Percentiles rank a stretch among this genome's conserved stretches.
Evolutionary conservation across 495 filamentous ascomycete genomes (phyloP).

Genomic region (Penicillium tannophilum): DNA sequence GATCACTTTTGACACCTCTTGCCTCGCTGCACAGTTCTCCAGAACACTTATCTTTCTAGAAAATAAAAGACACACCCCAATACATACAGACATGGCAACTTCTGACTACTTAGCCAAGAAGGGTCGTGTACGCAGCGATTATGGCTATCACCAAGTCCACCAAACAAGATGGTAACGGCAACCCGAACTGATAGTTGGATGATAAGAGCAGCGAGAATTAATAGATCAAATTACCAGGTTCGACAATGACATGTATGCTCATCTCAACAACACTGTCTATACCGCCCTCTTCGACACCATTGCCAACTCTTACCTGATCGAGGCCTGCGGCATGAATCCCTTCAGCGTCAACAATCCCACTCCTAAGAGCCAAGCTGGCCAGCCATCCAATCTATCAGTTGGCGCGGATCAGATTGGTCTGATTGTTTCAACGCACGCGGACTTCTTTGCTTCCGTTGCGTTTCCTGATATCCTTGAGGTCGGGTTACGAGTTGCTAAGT

Average conservation of each 20-base stretch:
- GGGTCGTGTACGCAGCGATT: slow-evolving; percentile 66
- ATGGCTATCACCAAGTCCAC: slow-evolving; percentile 78
- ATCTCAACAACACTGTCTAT: slow-evolving; percentile 85
- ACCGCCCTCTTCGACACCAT: slow-evolving; percentile 83
- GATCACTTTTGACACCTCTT: slow-evolving; percentile 3
- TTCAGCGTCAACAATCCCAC: slow-evolving; percentile 46
- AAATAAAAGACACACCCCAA: background rate
- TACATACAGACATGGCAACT: slow-evolving; percentile 25
- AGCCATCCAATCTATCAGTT: slow-evolving; percentile 14
- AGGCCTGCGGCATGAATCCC: slow-evolving; percentile 75
- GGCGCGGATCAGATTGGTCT: slow-evolving; percentile 42
- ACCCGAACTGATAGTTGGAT: slow-evolving; percentile 1
- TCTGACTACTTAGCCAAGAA: slow-evolving; percentile 57
- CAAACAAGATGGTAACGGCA: slow-evolving; percentile 78
- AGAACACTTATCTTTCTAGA: background rate
- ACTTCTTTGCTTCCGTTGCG: slow-evolving; percentile 81
- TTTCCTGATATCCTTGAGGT: slow-evolving; percentile 85
- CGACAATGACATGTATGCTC: slow-evolving; percentile 96
- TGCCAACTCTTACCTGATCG: slow-evolving; percentile 86
- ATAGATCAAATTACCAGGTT: slow-evolving; percentile 52
- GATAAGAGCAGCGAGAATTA: slow-evolving; percentile 2
- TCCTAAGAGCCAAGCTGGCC: slow-evolving; percentile 14
- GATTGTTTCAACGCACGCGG: slow-evolving; percentile 79
- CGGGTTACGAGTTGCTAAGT: slow-evolving; percentile 76
- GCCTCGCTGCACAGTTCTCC: slow-evolving; percentile 7